These are phyloP conservation scores for Populus euphratica DNA, from an alignment of 345 rosid genomes.

Conservation along the genomic window DNA sequence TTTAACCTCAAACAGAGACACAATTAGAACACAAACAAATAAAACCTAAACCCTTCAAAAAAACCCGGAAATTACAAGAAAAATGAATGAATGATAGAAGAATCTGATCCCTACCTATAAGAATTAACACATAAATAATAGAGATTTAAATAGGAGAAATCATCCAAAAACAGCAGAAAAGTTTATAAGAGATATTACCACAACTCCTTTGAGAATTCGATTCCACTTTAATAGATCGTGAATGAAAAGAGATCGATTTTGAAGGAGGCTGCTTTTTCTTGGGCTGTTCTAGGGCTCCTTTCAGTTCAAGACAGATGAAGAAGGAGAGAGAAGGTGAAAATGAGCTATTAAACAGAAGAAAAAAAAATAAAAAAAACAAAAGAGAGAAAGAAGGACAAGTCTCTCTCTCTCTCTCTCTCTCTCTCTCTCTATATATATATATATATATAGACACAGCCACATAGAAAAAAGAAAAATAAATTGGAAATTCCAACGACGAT, in stretches of 20 bases:
- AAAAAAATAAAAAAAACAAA: too few relatives aligned
- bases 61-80: not conserved
- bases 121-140: not conserved
- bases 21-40: too few relatives aligned
- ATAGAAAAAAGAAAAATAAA: too few relatives aligned
- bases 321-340: not conserved
- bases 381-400: too few relatives aligned
- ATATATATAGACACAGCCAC: too few relatives aligned
- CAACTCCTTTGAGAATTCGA: not conserved
- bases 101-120: not conserved
- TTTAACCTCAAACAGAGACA: not conserved
- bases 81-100: not conserved
- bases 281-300: not conserved
- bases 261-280: not conserved
- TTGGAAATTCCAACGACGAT: too few relatives aligned
- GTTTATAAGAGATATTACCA: not conserved
- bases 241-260: not conserved
- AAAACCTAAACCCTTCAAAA: not conserved
- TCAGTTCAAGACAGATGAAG: not conserved
- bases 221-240: not conserved
- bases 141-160: not conserved
- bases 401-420: too few relatives aligned
- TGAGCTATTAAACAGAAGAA: too few relatives aligned
- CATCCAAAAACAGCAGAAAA: not conserved
- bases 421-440: too few relatives aligned